Percentiles rank a stretch among this genome's conserved stretches.
Conservation (phyloP, 345 rosid genomes). For the Murraya paniculata region DNA sequence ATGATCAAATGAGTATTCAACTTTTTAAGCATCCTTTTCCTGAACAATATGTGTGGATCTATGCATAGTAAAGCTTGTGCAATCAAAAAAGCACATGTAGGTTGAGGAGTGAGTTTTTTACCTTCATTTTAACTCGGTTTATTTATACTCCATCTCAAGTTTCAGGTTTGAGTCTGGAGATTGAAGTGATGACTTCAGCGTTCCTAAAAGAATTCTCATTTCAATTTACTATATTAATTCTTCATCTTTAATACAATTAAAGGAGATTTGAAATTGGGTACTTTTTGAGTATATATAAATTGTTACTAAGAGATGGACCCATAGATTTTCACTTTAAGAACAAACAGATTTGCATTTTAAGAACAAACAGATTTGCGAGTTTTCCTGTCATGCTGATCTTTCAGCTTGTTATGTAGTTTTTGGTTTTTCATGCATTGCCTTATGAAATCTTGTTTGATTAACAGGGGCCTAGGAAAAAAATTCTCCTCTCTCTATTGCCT, state of each 20-base stretch:
- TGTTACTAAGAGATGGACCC: not conserved
- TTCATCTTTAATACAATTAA: not conserved
- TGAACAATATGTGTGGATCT: not conserved
- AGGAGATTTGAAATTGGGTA: not conserved
- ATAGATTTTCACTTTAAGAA: not conserved
- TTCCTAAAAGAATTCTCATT: not conserved
- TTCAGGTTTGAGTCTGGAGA: not conserved
- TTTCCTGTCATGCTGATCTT: not conserved
- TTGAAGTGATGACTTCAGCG: not conserved
- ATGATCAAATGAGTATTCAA: not conserved
- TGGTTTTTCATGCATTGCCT: not conserved
- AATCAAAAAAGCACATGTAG: not conserved
- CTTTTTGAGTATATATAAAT: not conserved
- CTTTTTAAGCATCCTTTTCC: not conserved
- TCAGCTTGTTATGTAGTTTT: not conserved
- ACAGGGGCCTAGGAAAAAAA: conserved; percentile 98
- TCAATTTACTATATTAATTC: not conserved
- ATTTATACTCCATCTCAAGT: not conserved
- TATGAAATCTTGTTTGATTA: conserved; percentile 18
- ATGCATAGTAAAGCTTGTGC: not conserved
- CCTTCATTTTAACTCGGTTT: not conserved
- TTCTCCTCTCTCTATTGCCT: conserved; percentile 64
- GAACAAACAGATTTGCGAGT: not conserved
- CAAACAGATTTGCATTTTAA: not conserved
- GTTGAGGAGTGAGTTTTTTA: not conserved